Percentiles rank a stretch among this genome's conserved stretches.
These are phyloP conservation scores for Saxophila tyrrhenica DNA, from an alignment of 495 filamentous ascomycete species.

Conservation along the genomic window DNA sequence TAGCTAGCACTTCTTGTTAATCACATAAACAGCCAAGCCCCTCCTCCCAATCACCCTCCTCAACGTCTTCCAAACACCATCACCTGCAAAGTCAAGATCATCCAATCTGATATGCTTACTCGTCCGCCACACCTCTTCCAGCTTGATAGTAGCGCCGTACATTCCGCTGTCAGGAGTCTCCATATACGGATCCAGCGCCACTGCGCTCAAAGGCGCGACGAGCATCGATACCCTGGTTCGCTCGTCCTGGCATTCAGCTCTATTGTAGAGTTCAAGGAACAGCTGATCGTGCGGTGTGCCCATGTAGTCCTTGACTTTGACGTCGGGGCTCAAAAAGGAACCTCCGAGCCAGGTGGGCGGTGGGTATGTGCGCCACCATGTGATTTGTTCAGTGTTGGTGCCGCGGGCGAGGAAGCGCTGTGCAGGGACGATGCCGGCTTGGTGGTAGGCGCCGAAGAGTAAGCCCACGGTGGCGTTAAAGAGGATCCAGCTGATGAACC, in stretches of 20 bases:
- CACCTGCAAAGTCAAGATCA: slow-evolving; percentile 79
- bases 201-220: slow-evolving; percentile 45
- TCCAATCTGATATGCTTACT: slow-evolving; percentile 74
- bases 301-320: slow-evolving; percentile 74
- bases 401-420: slow-evolving; percentile 43
- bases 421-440: slow-evolving; percentile 79
- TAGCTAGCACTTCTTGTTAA: slow-evolving; percentile 26
- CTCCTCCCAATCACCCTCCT: slow-evolving; percentile 64
- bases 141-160: slow-evolving; percentile 38
- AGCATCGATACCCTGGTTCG: slow-evolving; percentile 13
- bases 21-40: slow-evolving; percentile 69
- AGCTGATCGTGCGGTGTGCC: slow-evolving; percentile 48
- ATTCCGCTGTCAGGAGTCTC: slow-evolving; percentile 18
- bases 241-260: not conserved
- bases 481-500: slow-evolving; percentile 60
- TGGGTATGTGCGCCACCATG: slow-evolving; percentile 98
- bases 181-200: slow-evolving; percentile 51
- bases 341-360: slow-evolving; percentile 80
- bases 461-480: slow-evolving; percentile 73
- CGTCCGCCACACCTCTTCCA: slow-evolving; percentile 60
- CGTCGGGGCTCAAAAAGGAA: slow-evolving; percentile 44
- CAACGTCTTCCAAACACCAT: slow-evolving; percentile 69
- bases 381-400: slow-evolving; percentile 48
- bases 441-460: slow-evolving; percentile 87
- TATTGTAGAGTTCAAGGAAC: not conserved